Conservation (phyloP, 2,329 filamentous ascomycete genomes). For the Clarireedia hainanense region DNA sequence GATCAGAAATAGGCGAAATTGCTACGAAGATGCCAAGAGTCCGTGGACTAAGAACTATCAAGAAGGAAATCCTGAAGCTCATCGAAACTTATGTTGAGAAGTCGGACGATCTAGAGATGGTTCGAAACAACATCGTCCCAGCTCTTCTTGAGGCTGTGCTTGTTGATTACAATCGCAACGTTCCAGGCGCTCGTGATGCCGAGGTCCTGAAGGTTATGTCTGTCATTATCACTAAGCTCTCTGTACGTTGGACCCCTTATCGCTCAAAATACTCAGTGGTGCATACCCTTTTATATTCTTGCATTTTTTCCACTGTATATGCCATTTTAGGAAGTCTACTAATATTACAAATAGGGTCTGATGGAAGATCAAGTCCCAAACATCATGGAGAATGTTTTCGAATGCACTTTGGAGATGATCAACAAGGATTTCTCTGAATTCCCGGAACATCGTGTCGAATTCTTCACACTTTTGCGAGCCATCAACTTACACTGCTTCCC, state of each 20-base stretch:
- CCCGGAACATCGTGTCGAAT: constrained; percentile 97
- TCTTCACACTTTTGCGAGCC: constrained; percentile 91
- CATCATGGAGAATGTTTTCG: constrained; percentile 98
- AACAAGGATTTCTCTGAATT: constrained; percentile 99
- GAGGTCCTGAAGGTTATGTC: constrained; percentile 98
- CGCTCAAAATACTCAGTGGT: constrained; percentile 40
- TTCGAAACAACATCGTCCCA: constrained; percentile 91
- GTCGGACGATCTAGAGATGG: constrained; percentile 89
- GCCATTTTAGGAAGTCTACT: constrained; percentile 19
- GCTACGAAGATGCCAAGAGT: constrained; percentile 97
- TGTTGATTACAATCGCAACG: constrained; percentile 94
- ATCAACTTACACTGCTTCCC: constrained; percentile 98
- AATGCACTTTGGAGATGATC: constrained; percentile 98
- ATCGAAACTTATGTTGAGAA: constrained; percentile 98
- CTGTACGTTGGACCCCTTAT: constrained; percentile 61
- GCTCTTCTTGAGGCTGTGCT: constrained; percentile 88
- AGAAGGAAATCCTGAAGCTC: constrained; percentile 98
- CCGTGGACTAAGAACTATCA: constrained; percentile 90
- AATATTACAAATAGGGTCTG: constrained; percentile 51
- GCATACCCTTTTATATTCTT: constrained; percentile 21
- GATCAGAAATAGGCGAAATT: constrained; percentile 58
- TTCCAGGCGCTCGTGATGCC: constrained; percentile 88
- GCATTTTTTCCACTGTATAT: constrained; percentile 9
- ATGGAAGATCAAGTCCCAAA: constrained; percentile 98
- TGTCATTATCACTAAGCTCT: constrained; percentile 91